These are phyloP conservation scores for Sequoiadendron giganteum DNA, from an alignment of 75 land plant species.

Conservation along the genomic window DNA sequence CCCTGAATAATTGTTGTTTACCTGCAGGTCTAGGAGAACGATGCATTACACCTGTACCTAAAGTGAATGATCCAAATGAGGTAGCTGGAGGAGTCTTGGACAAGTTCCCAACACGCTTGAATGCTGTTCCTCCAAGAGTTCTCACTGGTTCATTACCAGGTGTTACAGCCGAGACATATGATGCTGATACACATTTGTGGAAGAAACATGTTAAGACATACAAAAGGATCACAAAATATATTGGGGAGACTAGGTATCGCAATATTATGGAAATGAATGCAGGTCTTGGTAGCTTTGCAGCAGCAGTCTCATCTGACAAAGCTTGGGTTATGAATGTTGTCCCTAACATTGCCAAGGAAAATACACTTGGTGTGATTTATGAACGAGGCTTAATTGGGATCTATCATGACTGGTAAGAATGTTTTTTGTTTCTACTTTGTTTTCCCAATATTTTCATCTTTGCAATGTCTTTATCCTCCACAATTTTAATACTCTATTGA, in stretches of 20 bases:
- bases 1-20: not conserved
- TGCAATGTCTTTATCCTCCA: not conserved
- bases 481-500: not conserved
- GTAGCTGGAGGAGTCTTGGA: conserved; percentile 66
- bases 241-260: conserved; percentile 73
- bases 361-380: conserved; percentile 80
- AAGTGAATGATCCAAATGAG: conserved; percentile 39
- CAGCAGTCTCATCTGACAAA: conserved; percentile 62
- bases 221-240: conserved; percentile 54
- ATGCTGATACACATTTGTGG: conserved; percentile 68
- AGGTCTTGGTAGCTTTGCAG: conserved; percentile 91
- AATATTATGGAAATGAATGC: conserved; percentile 97
- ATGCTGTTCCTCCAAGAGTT: conserved; percentile 80
- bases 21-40: conserved; percentile 72
- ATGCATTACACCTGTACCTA: conserved; percentile 74
- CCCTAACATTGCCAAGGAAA: conserved; percentile 71
- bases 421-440: conserved; percentile 2
- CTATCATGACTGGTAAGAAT: conserved; percentile 85
- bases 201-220: conserved; percentile 72
- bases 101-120: conserved; percentile 70
- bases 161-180: conserved; percentile 51
- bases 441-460: not conserved
- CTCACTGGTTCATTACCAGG: conserved; percentile 71
- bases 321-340: conserved; percentile 92
- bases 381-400: conserved; percentile 92